Evolutionary conservation across 331 rosid species (phyloP).

Genomic region (Prunus yedoensis): DNA sequence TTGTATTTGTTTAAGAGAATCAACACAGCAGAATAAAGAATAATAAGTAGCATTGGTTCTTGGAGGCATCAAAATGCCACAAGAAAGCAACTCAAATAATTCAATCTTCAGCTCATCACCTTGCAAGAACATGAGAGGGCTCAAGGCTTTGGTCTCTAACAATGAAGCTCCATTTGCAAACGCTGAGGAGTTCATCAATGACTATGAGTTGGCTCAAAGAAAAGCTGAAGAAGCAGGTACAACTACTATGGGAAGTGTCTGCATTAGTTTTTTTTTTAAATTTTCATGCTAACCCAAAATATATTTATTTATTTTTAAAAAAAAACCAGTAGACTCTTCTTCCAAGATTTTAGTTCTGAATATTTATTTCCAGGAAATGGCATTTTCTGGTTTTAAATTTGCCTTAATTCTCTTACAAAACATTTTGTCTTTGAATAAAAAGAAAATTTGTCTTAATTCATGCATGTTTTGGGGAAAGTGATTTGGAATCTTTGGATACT

Average conservation of each 20-base stretch:
- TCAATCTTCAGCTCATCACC: constrained; percentile 59
- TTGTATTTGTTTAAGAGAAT: not conserved
- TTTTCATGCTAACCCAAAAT: too few relatives aligned
- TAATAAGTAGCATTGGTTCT: not conserved
- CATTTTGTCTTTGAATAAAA: too few relatives aligned
- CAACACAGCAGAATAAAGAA: not conserved
- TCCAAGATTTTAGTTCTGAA: not conserved
- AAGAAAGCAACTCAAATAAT: constrained; percentile 42
- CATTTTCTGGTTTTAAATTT: not conserved
- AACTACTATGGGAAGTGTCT: too few relatives aligned
- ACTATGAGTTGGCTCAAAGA: constrained; percentile 88
- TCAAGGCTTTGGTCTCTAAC: constrained; percentile 56
- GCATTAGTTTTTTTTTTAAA: too few relatives aligned
- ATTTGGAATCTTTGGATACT: not conserved
- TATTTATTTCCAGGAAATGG: not conserved
- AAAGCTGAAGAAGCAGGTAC: constrained; percentile 99
- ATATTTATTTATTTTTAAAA: too few relatives aligned
- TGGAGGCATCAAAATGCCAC: constrained; percentile 59
- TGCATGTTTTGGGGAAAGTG: not conserved
- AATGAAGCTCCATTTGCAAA: constrained; percentile 40
- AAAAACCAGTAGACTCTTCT: not conserved
- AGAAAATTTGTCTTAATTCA: not conserved
- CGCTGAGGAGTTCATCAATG: constrained; percentile 72
- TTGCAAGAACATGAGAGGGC: constrained; percentile 74
- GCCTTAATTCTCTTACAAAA: not conserved